Base-by-base conservation (phyloP, 805 yeast genomes). In the Suhomyces sp. region DNA sequence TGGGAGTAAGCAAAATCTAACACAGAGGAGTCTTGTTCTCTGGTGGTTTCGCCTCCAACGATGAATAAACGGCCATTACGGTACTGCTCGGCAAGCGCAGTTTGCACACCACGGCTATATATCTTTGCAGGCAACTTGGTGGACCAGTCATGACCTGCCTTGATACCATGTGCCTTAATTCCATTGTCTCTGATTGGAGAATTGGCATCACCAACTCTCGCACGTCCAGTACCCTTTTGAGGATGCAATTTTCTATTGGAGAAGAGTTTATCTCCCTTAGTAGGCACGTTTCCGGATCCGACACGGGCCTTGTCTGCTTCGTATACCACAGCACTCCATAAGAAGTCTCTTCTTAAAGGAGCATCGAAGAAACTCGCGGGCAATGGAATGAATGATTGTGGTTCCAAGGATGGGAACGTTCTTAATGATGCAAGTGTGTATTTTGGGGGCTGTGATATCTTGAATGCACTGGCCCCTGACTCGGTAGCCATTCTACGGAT, bases 201-300 rank as follows among this genome's bases (percentile, higher is more conserved):
- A 53, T 90, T 91, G 40, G 85, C 88, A 63, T 90, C 97, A 68
- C 99, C 99, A 36, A 79, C 83, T 72, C 99, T 81, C 35, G 99
- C 99, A 43, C 76, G 74, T 65, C 99, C 99, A 11, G 87, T 68
- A 41, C 98, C 98, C 64, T 93, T 93, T 65, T 93, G 98, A 19
- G 88, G 86, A 24, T 78, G 71, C 47, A 93, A 68, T 58, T 93
- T 93, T 53, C 76, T 75, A 60, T 95, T 76, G 16, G 95, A 83
- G 59, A 77, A 90, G 40, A 90, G 88, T 62, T 83, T 83, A 49
- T 87, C 91, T 23, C 86, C 76, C 62, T 96, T 82, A 39, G 93
- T 87, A 23, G 87, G 83, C 20, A 93, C 95, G 53, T 82, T 83
- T 1, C 87, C 79, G 1, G 97, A 74, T 28, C 97, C 96, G 8